These are phyloP conservation scores for Saturnispora galanensis DNA, from an alignment of 805 yeast genomes.

Conservation along the genomic window DNA sequence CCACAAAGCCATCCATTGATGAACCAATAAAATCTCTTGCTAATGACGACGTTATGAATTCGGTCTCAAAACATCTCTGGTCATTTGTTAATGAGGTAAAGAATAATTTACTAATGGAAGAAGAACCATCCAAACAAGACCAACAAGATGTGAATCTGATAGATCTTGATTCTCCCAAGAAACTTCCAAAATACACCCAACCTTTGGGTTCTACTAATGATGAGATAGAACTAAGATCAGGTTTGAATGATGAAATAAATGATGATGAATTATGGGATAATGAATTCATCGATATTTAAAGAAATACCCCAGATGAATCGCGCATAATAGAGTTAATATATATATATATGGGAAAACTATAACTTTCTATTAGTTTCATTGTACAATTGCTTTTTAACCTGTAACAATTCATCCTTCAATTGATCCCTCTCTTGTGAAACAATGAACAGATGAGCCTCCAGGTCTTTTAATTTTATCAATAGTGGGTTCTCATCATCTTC, in stretches of 20 bases:
- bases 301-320: neutral
- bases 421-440: slow-evolving; percentile 78
- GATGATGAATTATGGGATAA: slow-evolving; percentile 22
- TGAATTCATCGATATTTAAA: slow-evolving; percentile 13
- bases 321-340: neutral
- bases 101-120: slow-evolving; percentile 21
- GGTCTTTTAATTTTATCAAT: slow-evolving; percentile 66
- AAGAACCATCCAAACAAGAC: slow-evolving; percentile 9
- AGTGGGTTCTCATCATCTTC: slow-evolving; percentile 43
- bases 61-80: slow-evolving; percentile 38
- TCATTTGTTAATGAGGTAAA: slow-evolving; percentile 42
- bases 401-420: slow-evolving; percentile 49
- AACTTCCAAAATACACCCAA: neutral
- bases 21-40: slow-evolving; percentile 20
- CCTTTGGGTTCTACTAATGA: neutral
- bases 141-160: slow-evolving; percentile 1
- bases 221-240: slow-evolving; percentile 1
- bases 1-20: slow-evolving; percentile 13
- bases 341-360: neutral
- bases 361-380: slow-evolving; percentile 8
- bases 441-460: slow-evolving; percentile 76
- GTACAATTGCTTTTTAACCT: slow-evolving; percentile 48
- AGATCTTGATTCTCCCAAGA: slow-evolving; percentile 5
- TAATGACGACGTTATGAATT: slow-evolving; percentile 25
- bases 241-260: neutral